Evolutionary conservation across 2,329 filamentous ascomycete genomes (phyloP).

Genomic region (Ploettnerulaceae sp.): DNA sequence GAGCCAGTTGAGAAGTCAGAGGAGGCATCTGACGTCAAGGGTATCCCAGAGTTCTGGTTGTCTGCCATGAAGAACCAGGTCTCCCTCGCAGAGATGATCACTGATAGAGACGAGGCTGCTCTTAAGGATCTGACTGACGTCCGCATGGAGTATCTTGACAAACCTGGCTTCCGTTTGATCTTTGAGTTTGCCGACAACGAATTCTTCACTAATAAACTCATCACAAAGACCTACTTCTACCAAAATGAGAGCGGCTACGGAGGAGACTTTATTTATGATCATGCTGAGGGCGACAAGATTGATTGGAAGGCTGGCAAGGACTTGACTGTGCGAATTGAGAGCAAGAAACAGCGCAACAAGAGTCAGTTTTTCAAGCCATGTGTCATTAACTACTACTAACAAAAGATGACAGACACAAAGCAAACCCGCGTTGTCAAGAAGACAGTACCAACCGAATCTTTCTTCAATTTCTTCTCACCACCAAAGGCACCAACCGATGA

Average conservation of each 20-base stretch:
- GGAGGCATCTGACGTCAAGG: slow-evolving; percentile 54
- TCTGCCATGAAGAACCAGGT: slow-evolving; percentile 99
- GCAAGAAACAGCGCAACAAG: slow-evolving; percentile 99
- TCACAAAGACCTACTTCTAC: slow-evolving; percentile 99
- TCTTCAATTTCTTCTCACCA: slow-evolving; percentile 90
- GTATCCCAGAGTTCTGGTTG: slow-evolving; percentile 98
- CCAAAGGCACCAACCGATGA: slow-evolving; percentile 75
- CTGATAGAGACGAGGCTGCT: slow-evolving; percentile 90
- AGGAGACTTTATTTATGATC: slow-evolving; percentile 99
- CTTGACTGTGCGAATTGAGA: slow-evolving; percentile 89
- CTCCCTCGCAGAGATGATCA: slow-evolving; percentile 96
- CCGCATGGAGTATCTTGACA: slow-evolving; percentile 98
- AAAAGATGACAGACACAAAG: slow-evolving; percentile 71
- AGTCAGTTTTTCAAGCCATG: slow-evolving; percentile 55
- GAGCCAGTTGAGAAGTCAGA: slow-evolving; percentile 45
- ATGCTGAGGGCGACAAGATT: slow-evolving; percentile 96
- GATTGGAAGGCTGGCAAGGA: slow-evolving; percentile 94
- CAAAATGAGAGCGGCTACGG: slow-evolving; percentile 98
- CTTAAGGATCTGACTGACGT: slow-evolving; percentile 88
- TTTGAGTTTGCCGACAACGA: slow-evolving; percentile 96
- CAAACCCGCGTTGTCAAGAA: slow-evolving; percentile 99
- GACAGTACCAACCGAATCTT: slow-evolving; percentile 96
- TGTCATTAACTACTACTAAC: not conserved
- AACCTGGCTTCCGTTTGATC: slow-evolving; percentile 95
- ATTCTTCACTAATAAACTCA: slow-evolving; percentile 94